These are phyloP conservation scores for Dactylella cylindrospora DNA, from an alignment of 2,329 filamentous ascomycete species.

Conservation along the genomic window DNA sequence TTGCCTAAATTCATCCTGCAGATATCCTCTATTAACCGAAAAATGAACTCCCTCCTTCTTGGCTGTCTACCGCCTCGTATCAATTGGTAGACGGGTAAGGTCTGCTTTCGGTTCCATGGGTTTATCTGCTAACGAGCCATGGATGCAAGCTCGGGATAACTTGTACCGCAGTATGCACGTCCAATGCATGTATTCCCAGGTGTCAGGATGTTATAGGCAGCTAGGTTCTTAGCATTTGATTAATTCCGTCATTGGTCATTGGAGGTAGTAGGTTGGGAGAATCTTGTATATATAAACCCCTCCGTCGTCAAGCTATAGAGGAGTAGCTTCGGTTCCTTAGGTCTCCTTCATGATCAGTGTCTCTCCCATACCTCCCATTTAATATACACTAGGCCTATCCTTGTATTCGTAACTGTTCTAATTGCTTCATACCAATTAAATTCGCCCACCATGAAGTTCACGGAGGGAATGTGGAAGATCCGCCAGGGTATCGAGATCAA, in stretches of 20 bases:
- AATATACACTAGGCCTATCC: not conserved
- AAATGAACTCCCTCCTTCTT: too few relatives aligned
- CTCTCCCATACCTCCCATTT: not conserved
- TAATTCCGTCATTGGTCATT: too few relatives aligned
- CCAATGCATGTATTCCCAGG: too few relatives aligned
- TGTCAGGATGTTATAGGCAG: too few relatives aligned
- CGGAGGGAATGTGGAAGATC: constrained; percentile 48
- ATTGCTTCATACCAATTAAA: not conserved
- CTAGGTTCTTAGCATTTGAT: too few relatives aligned
- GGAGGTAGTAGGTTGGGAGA: too few relatives aligned
- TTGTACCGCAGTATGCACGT: constrained; percentile 26
- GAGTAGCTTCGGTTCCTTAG: too few relatives aligned
- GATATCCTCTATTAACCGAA: constrained; percentile 27
- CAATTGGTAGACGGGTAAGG: not conserved
- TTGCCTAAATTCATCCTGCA: constrained; percentile 24
- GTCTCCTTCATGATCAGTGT: not conserved
- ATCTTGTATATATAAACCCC: constrained; percentile 16
- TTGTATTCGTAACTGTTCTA: not conserved
- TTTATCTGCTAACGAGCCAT: constrained; percentile 17
- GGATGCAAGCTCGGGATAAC: constrained; percentile 24
- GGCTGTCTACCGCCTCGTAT: too few relatives aligned
- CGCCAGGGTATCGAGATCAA: constrained; percentile 45
- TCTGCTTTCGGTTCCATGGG: constrained; percentile 9
- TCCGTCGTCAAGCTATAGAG: not conserved
- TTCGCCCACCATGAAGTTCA: constrained; percentile 44